Percentiles rank a stretch among this genome's conserved stretches.
phyloP scores from a whole-genome alignment of 1,139 yeast genomes.

The Lizanozyma gosingica region DNA sequence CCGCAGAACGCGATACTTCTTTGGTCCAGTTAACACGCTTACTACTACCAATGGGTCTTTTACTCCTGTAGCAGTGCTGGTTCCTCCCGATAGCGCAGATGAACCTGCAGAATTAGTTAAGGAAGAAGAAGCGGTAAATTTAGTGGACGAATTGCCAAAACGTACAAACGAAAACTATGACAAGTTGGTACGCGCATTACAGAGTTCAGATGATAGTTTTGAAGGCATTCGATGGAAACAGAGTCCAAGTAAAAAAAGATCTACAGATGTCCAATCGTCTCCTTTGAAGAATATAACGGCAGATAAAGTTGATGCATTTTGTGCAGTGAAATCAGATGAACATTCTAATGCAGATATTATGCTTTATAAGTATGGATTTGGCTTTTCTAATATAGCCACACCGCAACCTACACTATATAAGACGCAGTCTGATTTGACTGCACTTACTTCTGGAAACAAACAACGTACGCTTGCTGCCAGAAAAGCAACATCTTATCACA shows the following conservation, averaged over 20 bases:
- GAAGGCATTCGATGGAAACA: conserved; percentile 38
- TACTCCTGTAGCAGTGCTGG: too few species aligned
- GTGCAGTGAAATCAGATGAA: conserved; percentile 13
- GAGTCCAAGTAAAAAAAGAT: conserved; percentile 17
- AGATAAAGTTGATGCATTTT: conserved; percentile 7
- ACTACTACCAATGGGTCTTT: too few species aligned
- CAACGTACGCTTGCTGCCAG: too few species aligned
- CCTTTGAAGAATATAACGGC: conserved; percentile 15
- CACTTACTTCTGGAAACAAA: too few species aligned
- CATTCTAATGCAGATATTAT: conserved; percentile 22
- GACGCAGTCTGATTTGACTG: too few species aligned
- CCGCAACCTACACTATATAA: too few species aligned
- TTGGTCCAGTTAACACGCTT: not conserved
- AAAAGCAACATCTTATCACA: too few species aligned
- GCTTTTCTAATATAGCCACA: conserved; percentile 18
- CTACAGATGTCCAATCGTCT: conserved; percentile 18
- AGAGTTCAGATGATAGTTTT: conserved; percentile 39
- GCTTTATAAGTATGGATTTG: conserved; percentile 30
- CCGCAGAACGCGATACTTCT: not conserved
- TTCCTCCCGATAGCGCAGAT: not conserved
- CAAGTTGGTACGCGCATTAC: conserved; percentile 9
- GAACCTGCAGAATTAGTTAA: conserved; percentile 1
- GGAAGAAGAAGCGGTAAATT: conserved; percentile 1
- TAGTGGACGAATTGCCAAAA: not conserved
- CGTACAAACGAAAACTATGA: not conserved